phyloP scores from a whole-genome alignment of 2,329 filamentous ascomycete genomes.

The Beauveria sp. region DNA sequence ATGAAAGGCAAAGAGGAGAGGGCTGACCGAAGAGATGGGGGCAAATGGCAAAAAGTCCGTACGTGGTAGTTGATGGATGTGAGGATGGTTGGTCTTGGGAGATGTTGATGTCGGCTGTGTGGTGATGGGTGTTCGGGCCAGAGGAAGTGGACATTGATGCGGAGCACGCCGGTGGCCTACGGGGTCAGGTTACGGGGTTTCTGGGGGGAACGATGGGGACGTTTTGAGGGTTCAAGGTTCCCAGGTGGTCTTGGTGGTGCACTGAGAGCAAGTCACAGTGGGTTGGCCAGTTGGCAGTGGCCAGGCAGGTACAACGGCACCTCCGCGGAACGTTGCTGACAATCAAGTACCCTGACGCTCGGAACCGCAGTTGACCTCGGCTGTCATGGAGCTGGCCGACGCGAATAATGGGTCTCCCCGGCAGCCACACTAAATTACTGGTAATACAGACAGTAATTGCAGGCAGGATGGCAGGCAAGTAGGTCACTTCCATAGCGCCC shows the following conservation, averaged over 20 bases:
- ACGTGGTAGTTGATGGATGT: background rate
- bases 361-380: conserved; percentile 4
- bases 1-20: background rate
- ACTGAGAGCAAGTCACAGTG: background rate
- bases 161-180: conserved; percentile 11
- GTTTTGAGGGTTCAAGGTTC: background rate
- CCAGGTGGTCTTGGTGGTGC: no score
- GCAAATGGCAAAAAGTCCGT: background rate
- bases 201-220: background rate
- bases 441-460: background rate
- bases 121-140: conserved; percentile 6
- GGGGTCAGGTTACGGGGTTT: background rate
- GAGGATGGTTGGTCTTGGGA: no score
- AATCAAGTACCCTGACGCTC: background rate
- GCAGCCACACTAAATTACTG: background rate
- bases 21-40: background rate
- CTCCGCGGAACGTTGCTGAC: background rate
- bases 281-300: background rate
- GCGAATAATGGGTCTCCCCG: conserved; percentile 1
- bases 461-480: background rate
- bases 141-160: conserved; percentile 7
- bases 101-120: background rate
- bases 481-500: background rate
- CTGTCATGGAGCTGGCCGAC: conserved; percentile 9
- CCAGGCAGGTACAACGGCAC: background rate